Base-by-base conservation (phyloP, 2,329 filamentous ascomycete species). In the Ascochyta viciae-villosae region DNA sequence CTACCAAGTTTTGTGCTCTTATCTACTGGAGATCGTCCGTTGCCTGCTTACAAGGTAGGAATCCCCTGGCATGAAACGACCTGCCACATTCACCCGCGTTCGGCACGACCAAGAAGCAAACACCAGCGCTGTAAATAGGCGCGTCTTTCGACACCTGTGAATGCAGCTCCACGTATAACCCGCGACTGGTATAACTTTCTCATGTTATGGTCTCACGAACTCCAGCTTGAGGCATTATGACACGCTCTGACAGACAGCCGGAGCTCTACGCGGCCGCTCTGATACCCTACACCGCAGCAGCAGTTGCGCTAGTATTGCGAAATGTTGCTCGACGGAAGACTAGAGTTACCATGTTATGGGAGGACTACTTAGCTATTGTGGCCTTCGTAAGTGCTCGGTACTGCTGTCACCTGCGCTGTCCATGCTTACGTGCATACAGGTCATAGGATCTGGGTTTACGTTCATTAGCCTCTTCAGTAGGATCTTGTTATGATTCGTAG, bases 391-490 rank as follows among this genome's bases (percentile, higher is more conserved):
- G 62, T 63, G 1, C 12, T 6, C 19, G n/a, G 45, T 19, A 5
- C n/a, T 41, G 29, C 31, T 31, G 13, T 31, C 6, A 16, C n/a
- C 15, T n/a, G 27, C 31, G 16, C 16, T 19, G 26, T 26, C 22
- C 27, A 34, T 41, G 38, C 60, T 62, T n/a, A 65, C 26, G 5
- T 10, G 22, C 13, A 12, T 23, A 29, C 19, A 65, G 62, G 6
- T 48, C 0, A 50, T 60, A 23, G 64, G 65, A 4, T 67, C 57
- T 13, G 63, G 52, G 0, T 67, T 65, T 26, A 68, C 64, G 3
- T 63, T 67, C 41, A 50, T 68, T 43, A 66, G 64, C 40, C 44
- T 68, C 22, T 63, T 57, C 52, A 67, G 65, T 65, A 65, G 33
- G 55, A 23, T 58, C 8, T 8, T 16, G 6, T 26, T 16, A 15